Conservation (phyloP, 805 yeast species). For the Cyberlindnera samutprakarnensis region DNA sequence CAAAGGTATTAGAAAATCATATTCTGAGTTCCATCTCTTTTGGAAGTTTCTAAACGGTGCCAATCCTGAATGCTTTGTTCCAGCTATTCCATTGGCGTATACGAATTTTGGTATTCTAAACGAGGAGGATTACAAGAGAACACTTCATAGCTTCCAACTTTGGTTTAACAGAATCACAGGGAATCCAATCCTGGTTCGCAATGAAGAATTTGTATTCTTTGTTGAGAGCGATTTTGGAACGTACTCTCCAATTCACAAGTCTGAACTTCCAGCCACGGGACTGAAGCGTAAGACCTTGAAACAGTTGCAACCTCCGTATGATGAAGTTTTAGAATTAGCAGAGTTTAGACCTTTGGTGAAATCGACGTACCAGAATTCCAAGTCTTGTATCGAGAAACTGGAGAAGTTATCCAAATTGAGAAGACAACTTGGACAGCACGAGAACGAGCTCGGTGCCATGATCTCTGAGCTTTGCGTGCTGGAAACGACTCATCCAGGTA, state of each 20-base stretch:
- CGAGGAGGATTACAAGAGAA: conserved; percentile 63
- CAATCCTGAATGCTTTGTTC: conserved; percentile 88
- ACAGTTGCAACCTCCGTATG: conserved; percentile 88
- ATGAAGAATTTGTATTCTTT: conserved; percentile 83
- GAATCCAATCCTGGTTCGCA: conserved; percentile 77
- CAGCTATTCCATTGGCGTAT: conserved; percentile 69
- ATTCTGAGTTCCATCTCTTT: conserved; percentile 66
- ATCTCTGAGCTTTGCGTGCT: conserved; percentile 31
- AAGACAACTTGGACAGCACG: conserved; percentile 44
- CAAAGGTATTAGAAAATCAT: conserved; percentile 73
- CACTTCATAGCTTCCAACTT: conserved; percentile 56
- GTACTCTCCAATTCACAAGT: conserved; percentile 42
- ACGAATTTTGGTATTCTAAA: conserved; percentile 81
- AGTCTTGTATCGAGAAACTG: conserved; percentile 44
- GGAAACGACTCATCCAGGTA: conserved; percentile 58
- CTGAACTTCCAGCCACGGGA: conserved; percentile 72
- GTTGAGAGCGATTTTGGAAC: conserved; percentile 66
- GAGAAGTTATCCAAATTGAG: conserved; percentile 44
- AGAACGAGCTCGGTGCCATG: conserved; percentile 42
- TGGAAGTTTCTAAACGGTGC: conserved; percentile 73
- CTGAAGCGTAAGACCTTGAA: conserved; percentile 82
- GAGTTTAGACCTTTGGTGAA: conserved; percentile 84
- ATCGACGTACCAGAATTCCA: conserved; percentile 53
- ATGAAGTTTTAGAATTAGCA: conserved; percentile 73
- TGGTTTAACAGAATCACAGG: conserved; percentile 75